Evolutionary conservation across 257 asterid genomes (phyloP).

Genomic region (Oldenlandia corymbosa): DNA sequence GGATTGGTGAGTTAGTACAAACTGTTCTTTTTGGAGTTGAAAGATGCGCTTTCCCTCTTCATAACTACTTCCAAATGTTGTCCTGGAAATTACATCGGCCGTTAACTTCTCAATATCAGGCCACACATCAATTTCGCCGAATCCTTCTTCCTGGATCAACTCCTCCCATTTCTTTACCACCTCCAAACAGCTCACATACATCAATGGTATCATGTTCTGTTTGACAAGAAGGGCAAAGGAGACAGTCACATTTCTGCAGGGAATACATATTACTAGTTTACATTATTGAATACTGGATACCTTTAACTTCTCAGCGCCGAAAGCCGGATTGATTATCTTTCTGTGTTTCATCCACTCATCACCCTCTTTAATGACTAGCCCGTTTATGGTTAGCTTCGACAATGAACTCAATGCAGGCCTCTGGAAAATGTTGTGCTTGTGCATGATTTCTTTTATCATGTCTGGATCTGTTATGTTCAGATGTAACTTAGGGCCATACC

Average conservation of each 20-base stretch:
- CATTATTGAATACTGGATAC: too few species aligned
- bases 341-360: conserved; percentile 52
- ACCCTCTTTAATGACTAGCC: conserved; percentile 35
- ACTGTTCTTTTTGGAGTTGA: conserved; percentile 44
- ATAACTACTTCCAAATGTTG: conserved; percentile 40
- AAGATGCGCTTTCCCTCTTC: conserved; percentile 34
- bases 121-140: conserved; percentile 41
- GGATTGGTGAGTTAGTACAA: conserved; percentile 45
- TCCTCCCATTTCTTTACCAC: conserved; percentile 45
- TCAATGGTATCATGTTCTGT: conserved; percentile 50
- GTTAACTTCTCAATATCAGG: conserved; percentile 39
- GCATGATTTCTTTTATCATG: conserved; percentile 28
- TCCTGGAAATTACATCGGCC: conserved; percentile 36
- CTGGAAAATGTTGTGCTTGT: conserved; percentile 27
- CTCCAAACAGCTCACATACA: conserved; percentile 37
- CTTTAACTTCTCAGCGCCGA: conserved; percentile 40
- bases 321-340: conserved; percentile 40
- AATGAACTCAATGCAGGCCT: conserved; percentile 27
- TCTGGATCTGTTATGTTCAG: conserved; percentile 37
- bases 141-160: conserved; percentile 14
- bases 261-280: too few species aligned
- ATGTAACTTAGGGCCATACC: conserved; percentile 43
- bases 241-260: too few species aligned
- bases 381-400: conserved; percentile 24
- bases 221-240: too few species aligned